A percentile compares a stretch with the other conserved stretches of the same genome.
These are phyloP conservation scores for Monosporascus sp. DNA, from an alignment of 2,329 filamentous ascomycete genomes.

Conservation along the genomic window DNA sequence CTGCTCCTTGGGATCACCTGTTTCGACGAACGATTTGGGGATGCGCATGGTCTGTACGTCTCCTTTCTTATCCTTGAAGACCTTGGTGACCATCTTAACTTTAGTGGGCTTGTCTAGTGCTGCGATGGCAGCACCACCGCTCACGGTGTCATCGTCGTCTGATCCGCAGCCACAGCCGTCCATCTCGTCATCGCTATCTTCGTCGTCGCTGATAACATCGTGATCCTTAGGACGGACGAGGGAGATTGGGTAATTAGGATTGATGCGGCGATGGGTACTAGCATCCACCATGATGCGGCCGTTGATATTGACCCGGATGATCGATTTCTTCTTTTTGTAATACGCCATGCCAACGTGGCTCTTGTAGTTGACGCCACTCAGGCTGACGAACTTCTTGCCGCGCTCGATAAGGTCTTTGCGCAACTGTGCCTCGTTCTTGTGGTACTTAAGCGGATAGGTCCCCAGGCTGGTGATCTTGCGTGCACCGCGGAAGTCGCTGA, in stretches of 20 bases:
- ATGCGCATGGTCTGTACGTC: slow-evolving; percentile 28
- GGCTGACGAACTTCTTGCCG: slow-evolving; percentile 75
- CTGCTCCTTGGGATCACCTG: slow-evolving; percentile 39
- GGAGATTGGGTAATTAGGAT: slow-evolving; percentile 79
- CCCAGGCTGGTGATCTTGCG: slow-evolving; percentile 75
- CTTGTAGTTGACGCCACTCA: slow-evolving; percentile 80
- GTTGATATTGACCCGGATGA: slow-evolving; percentile 78
- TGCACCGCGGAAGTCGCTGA: slow-evolving; percentile 72
- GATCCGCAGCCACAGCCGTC: slow-evolving; percentile 34
- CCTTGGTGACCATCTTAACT: slow-evolving; percentile 45
- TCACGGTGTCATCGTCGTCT: slow-evolving; percentile 26
- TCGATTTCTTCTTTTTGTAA: slow-evolving; percentile 70
- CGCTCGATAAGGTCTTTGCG: slow-evolving; percentile 66
- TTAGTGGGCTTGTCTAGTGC: slow-evolving; percentile 33
- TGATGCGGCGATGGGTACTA: slow-evolving; percentile 73
- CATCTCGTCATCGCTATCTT: slow-evolving; percentile 40
- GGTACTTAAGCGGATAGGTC: slow-evolving; percentile 75
- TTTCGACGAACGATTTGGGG: slow-evolving; percentile 30
- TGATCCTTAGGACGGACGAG: slow-evolving; percentile 68
- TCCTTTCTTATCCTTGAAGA: slow-evolving; percentile 41
- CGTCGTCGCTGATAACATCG: slow-evolving; percentile 49
- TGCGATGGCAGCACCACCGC: slow-evolving; percentile 28
- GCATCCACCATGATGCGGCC: slow-evolving; percentile 86
- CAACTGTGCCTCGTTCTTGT: slow-evolving; percentile 64
- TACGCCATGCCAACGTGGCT: slow-evolving; percentile 81